Evolutionary conservation across 2,329 filamentous ascomycete genomes (phyloP).

Genomic region (Paraphaeosphaeria sporulosa): DNA sequence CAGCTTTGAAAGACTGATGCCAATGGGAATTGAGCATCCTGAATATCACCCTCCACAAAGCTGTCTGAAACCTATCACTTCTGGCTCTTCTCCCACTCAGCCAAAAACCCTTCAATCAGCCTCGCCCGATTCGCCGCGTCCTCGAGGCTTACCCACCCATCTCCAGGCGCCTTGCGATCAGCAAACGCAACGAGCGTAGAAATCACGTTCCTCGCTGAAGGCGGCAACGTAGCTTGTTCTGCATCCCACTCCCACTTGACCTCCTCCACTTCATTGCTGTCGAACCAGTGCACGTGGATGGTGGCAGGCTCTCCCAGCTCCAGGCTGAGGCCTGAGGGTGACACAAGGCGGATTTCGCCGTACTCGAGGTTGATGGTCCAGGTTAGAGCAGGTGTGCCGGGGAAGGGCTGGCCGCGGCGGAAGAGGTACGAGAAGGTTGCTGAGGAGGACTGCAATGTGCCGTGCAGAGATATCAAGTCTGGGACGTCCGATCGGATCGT

Average conservation of each 20-base stretch:
- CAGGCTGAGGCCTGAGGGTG: conserved; percentile 31
- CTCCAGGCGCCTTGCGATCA: conserved; percentile 25
- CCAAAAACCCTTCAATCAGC: conserved; percentile 25
- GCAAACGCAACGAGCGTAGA: conserved; percentile 31
- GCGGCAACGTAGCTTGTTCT: conserved; percentile 38
- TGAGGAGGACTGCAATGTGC: conserved; percentile 37
- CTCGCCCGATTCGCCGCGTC: conserved; percentile 32
- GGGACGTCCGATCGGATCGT: conserved; percentile 50
- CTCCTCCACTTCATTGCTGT: conserved; percentile 54
- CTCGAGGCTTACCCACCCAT: conserved; percentile 37
- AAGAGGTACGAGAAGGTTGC: conserved; percentile 57
- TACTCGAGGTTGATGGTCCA: conserved; percentile 60
- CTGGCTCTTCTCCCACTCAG: conserved; percentile 13
- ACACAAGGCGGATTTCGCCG: conserved; percentile 44
- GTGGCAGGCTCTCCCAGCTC: conserved; percentile 45
- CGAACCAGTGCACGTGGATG: conserved; percentile 61
- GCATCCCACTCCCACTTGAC: conserved; percentile 54
- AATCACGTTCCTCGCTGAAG: conserved; percentile 27
- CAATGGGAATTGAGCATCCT: no score
- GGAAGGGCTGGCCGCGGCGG: conserved; percentile 59
- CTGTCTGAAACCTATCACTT: conserved; percentile 9
- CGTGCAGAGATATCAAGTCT: conserved; percentile 53
- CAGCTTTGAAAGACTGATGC: no score
- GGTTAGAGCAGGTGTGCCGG: conserved; percentile 54
- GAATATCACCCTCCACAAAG: no score